A percentile compares a stretch with the other conserved stretches of the same genome.
Conservation (phyloP, 768 basidiomycete genomes). For the Stropharia rugosoannulata region DNA sequence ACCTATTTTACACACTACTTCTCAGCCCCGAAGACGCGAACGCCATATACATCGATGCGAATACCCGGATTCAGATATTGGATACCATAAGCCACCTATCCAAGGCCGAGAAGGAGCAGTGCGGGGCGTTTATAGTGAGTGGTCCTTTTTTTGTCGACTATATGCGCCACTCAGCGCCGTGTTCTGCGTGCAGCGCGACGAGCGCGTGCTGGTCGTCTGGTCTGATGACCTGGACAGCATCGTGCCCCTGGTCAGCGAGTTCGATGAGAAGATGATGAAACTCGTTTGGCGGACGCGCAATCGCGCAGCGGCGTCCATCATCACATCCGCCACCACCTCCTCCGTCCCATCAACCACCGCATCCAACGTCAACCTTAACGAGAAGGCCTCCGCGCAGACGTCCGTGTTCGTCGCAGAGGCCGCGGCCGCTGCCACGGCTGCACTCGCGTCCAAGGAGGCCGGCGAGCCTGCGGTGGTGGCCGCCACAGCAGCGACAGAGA, state of each 20-base stretch:
- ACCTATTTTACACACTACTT: conserved; percentile 6
- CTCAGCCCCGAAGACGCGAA: conserved; percentile 55
- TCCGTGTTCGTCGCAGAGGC: conserved; percentile 28
- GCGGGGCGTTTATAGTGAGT: conserved; percentile 81
- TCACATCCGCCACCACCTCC: conserved; percentile 37
- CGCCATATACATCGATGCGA: conserved; percentile 68
- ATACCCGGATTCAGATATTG: conserved; percentile 87
- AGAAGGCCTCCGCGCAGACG: conserved; percentile 40
- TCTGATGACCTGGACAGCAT: conserved; percentile 80
- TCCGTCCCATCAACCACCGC: conserved; percentile 44
- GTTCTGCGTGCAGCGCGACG: conserved; percentile 60
- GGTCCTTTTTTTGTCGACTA: not conserved
- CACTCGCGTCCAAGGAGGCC: conserved; percentile 27
- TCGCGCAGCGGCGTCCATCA: conserved; percentile 34
- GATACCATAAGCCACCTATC: conserved; percentile 67
- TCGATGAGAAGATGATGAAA: conserved; percentile 67
- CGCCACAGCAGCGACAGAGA: conserved; percentile 19
- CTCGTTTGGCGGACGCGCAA: conserved; percentile 51
- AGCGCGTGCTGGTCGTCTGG: conserved; percentile 83
- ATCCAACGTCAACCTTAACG: conserved; percentile 56
- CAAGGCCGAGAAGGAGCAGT: conserved; percentile 87
- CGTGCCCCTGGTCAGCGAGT: conserved; percentile 70
- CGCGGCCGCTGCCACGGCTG: conserved; percentile 28
- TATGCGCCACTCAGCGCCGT: not conserved
- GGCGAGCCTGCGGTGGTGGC: conserved; percentile 13